Percentiles rank a stretch among this genome's conserved stretches.
Evolutionary conservation across 1,284 basidiomycete species (phyloP).

Genomic region (Moniliella sp.): DNA sequence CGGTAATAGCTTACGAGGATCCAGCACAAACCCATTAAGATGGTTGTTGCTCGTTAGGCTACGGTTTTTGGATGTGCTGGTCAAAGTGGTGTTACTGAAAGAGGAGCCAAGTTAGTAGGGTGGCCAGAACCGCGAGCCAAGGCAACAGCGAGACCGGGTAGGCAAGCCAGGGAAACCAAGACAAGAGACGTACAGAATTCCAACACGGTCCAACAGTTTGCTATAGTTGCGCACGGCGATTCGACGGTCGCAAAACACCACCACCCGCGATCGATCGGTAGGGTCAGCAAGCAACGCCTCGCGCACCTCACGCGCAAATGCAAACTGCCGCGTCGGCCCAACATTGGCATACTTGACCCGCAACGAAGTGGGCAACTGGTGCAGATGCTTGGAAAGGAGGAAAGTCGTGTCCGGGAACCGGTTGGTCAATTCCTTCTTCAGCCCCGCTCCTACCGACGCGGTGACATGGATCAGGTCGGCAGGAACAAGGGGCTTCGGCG

Average conservation of each 20-base stretch:
- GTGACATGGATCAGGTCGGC: conserved; percentile 52
- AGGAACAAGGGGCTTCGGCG: conserved; percentile 39
- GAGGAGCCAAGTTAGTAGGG: not conserved
- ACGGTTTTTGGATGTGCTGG: conserved; percentile 3
- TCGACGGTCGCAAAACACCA: conserved; percentile 61
- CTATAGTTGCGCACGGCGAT: conserved; percentile 46
- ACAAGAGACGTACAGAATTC: conserved; percentile 44
- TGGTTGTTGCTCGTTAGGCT: conserved; percentile 2
- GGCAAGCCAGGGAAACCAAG: conserved; percentile 41
- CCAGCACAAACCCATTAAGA: conserved; percentile 5
- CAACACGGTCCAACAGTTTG: too few relatives aligned
- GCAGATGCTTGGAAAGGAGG: conserved; percentile 58
- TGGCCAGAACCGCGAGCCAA: conserved; percentile 4
- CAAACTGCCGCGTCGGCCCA: conserved; percentile 53
- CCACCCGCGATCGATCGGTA: conserved; percentile 40
- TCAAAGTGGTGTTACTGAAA: conserved; percentile 5
- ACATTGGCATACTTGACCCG: conserved; percentile 47
- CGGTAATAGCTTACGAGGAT: too few relatives aligned
- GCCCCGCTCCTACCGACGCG: conserved; percentile 60
- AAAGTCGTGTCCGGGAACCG: conserved; percentile 45
- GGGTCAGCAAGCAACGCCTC: conserved; percentile 52
- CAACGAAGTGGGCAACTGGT: conserved; percentile 51
- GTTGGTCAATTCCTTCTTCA: conserved; percentile 46
- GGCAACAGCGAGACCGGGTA: not conserved
- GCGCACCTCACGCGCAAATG: conserved; percentile 51